Base-by-base conservation (phyloP, 192 early-diverging fungal species). In the Cladochytrium replicatum region DNA sequence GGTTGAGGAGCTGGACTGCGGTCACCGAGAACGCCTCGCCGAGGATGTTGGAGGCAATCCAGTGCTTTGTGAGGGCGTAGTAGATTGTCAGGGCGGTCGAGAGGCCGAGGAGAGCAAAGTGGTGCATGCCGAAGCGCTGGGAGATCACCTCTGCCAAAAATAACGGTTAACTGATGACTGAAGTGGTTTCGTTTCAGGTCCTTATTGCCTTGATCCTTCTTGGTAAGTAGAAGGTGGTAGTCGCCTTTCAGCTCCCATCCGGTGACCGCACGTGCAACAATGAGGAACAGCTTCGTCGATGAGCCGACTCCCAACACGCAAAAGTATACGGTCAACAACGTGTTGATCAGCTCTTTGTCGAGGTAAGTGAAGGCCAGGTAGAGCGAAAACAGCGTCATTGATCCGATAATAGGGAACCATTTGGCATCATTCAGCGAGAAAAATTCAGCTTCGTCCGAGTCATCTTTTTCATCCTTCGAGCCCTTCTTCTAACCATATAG, bases 381-480 rank as follows among this genome's bases (percentile, higher is more conserved):
- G 41, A 97, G 67, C 1, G 74, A 73, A 38, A 94, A 78, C 0
- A 97, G 63, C 4, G 79, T 81, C 6, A 61, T 65, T 6, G 91
- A 94, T 17, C 93, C 93, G 51, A 91, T 81, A 15, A 97, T 51
- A 2, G 93, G 93, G 57, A 95, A 92, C 86, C 82, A 80, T 51
- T 89, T 86, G 22, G 93, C 93, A 57, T 97, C 93, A 49, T 84
- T 74, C 1, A 88, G 55, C 6, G 84, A 77, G 51, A 97, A 83
- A 39, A 81, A 80, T 48, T 97, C 93, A 27, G 50, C 47, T 40
- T 72, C 78, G 8, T 85, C 81, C 11, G 81, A 78, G 6, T 70
- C 70, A 19, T 80, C 78, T 45, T 80, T 72, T 30, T 77, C 81
- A 13, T 71, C 73, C 46, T 84, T 79, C 0, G 80, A 77, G 48